These are phyloP conservation scores for Coemansia reversa DNA, from an alignment of 192 early-diverging fungal species.

Conservation along the genomic window DNA sequence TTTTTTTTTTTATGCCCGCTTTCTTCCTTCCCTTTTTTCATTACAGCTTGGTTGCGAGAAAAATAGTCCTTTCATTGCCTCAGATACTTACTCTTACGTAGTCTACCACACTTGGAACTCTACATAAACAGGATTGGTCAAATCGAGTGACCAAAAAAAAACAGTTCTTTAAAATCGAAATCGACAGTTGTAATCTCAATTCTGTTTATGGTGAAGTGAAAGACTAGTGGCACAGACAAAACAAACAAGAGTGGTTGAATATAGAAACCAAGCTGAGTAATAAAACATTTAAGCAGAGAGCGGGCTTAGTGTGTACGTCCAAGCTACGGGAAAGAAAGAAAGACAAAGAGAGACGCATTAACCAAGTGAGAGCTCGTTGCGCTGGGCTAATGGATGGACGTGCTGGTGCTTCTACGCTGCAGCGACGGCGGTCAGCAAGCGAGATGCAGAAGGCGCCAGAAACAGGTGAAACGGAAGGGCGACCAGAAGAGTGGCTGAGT, in stretches of 20 bases:
- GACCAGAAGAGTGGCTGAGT: slow-evolving; percentile 30
- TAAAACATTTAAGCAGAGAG: not conserved
- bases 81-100: too few relatives aligned
- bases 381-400: too few relatives aligned
- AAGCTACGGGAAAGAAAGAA: not conserved
- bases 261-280: too few relatives aligned
- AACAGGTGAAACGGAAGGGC: not conserved
- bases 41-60: too few relatives aligned
- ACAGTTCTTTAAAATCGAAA: too few relatives aligned
- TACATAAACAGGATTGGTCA: too few relatives aligned
- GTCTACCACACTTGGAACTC: too few relatives aligned
- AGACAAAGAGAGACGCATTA: not conserved
- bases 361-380: too few relatives aligned
- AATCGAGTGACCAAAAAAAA: too few relatives aligned
- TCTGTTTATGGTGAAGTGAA: slow-evolving; percentile 6
- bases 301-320: not conserved
- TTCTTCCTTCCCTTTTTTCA: too few relatives aligned
- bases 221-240: not conserved
- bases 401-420: not conserved
- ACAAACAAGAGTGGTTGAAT: not conserved
- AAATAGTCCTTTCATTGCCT: too few relatives aligned
- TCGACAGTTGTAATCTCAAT: not conserved
- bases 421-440: not conserved
- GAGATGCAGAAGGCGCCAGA: not conserved
- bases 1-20: too few relatives aligned